Evolutionary conservation across 768 basidiomycete genomes (phyloP).

Genomic region (Tricholoma terreum): DNA sequence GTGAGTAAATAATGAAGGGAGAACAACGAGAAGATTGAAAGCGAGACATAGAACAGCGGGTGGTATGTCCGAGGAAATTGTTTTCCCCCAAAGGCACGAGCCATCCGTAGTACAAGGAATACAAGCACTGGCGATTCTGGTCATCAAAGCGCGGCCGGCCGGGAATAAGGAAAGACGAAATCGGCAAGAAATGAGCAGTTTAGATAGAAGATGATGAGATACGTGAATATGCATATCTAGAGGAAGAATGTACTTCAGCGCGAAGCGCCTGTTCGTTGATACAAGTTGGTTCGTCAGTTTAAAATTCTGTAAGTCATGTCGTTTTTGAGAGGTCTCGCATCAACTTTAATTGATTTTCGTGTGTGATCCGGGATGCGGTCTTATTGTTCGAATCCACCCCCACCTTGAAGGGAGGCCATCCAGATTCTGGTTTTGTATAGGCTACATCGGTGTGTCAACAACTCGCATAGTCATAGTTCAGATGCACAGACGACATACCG

Average conservation of each 20-base stretch:
- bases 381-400: conserved; percentile 38
- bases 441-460: conserved; percentile 31
- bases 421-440: conserved; percentile 94
- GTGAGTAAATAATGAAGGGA: not conserved
- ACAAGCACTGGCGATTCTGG: not conserved
- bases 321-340: conserved; percentile 7
- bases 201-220: conserved; percentile 3
- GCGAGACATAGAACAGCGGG: not conserved
- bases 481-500: conserved; percentile 45
- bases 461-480: not conserved
- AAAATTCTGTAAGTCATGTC: not conserved
- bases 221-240: conserved; percentile 1
- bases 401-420: conserved; percentile 83
- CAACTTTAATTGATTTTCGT: conserved; percentile 3
- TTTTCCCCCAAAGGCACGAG: conserved; percentile 6
- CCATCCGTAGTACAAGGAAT: not conserved
- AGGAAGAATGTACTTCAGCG: conserved; percentile 3
- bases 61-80: not conserved
- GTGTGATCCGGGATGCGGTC: not conserved
- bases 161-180: not conserved
- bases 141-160: conserved; percentile 12
- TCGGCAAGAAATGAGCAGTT: not conserved
- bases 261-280: not conserved
- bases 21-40: not conserved
- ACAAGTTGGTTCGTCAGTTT: not conserved